Evolutionary conservation across 2,329 filamentous ascomycete species (phyloP), one percentile per base, ranked within the genome.

Genomic region (Bipolaris zeicola): DNA sequence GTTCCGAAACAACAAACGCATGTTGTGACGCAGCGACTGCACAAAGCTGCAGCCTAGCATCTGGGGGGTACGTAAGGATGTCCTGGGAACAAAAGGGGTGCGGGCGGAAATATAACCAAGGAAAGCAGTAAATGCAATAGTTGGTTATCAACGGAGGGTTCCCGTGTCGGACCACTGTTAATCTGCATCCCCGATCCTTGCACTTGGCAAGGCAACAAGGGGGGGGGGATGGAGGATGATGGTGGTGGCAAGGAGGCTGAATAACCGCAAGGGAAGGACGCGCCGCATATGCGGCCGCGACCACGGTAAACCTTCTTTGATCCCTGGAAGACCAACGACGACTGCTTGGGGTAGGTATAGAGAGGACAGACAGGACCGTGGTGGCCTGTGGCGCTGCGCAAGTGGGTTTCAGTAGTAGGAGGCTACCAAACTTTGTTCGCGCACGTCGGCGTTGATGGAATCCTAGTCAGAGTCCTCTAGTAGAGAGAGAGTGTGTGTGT

Each of bases 201-300:
- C 24, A 6, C 8, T 10, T 7, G 46, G 24, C 28, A 13, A 24
- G 50, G 44, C 26, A 36, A 28, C 16, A 16, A 16, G 16, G 20
- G 20, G 20, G 20, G 44, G 42, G 41, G 41, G 38, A 44, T 36
- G 26, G 43, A 37, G 52, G 55, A 49, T 54, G 58, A 34, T 8
- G 22, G 41, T 10, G 24, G 41, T 43, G 14, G 48, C 57, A 58
- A 55, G 55, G 59, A 60, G 60, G 57, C 60, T 62, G 54, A 62
- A 52, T 50, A 52, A 51, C 60, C 63, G 61, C 61, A 59, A 56
- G 52, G 56, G 60, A 58, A 58, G 45, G 51, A 47, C 58, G 61
- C 65, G 64, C 64, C 64, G 61, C 63, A 67, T 64, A 50, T 41
- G 50, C 56, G 55, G 55, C 55, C 58, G 58, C 58, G 20, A 37